Conservation (phyloP, 139 green algal genomes). For the Nannochloris sp. region DNA sequence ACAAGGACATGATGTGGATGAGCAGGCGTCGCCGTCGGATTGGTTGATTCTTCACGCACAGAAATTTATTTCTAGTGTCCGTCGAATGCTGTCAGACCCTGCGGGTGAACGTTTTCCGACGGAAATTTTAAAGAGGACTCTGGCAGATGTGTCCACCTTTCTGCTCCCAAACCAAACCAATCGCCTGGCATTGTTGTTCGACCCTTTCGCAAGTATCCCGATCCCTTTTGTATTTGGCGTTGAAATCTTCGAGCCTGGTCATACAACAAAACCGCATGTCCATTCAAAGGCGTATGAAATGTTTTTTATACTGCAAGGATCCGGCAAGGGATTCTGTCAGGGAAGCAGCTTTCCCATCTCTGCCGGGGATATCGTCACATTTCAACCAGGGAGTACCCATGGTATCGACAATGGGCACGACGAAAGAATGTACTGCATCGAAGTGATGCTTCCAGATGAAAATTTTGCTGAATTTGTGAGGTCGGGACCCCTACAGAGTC, state of each 20-base stretch:
- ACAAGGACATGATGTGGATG: no score
- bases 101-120: background rate
- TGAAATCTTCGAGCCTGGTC: constrained; percentile 62
- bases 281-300: constrained; percentile 68
- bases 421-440: constrained; percentile 36
- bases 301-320: constrained; percentile 74
- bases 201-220: constrained; percentile 18
- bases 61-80: no score
- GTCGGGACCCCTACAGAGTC: constrained; percentile 28
- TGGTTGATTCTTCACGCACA: no score
- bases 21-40: no score
- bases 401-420: constrained; percentile 57
- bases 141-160: constrained; percentile 50
- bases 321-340: constrained; percentile 50
- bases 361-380: constrained; percentile 64
- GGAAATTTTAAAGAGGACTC: constrained; percentile 39
- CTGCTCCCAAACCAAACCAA: constrained; percentile 73
- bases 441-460: constrained; percentile 84
- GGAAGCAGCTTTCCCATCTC: constrained; percentile 35
- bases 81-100: no score
- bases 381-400: constrained; percentile 56
- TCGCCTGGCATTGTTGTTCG: constrained; percentile 64
- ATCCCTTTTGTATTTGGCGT: constrained; percentile 63
- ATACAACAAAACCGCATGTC: constrained; percentile 60
- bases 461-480: constrained; percentile 72